Evolutionary conservation across 23 red algal species (phyloP), one percentile per base, ranked within the genome.

Genomic region (Gracilaria domingensis): DNA sequence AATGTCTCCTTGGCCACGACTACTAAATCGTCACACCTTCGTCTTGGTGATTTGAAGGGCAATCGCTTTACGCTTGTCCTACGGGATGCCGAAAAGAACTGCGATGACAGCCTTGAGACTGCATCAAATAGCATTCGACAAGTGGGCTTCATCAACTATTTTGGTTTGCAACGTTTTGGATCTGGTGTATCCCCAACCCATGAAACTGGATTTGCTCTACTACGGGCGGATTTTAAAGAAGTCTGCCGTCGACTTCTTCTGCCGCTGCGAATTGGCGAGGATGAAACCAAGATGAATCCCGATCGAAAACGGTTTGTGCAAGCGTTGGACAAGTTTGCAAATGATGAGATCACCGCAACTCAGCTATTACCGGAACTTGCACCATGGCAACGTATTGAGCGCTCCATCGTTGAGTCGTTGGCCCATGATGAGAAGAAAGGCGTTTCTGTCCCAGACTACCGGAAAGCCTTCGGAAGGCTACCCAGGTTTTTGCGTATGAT

Each of bases 111-210:
- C 33, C 60, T 96, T 36, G 20, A 49, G 35, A 60, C 51, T 20
- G 96, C 96, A 21, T 66, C 95, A 37, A 83, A 80, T 36, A 47
- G 36, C 12, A 47, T 98, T 26, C 51, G 67, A 8, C 17, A 69
- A 58, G 76, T 74, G 18, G 97, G 97, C n/a, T 99, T 99, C 78
- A 86, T 99, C 76, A 99, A 99, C 49, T 99, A 99, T 65, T 99
- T 94, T 84, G 97, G 97, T 17, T 64, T 99, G 40, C 97, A 99
- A 61, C 89, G 97, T 11, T 99, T 99, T 83, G 97, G 97, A 11
- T 90, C 92, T 30, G 94, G 97, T 24, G 91, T 81, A 6, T 81
- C 80, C 12, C 69, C 88, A 2, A 99, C 94, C 7, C 97, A 99
- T 79, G 78, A 61, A 9, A 93, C 95, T 21, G 97, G 97, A 2